Base-by-base conservation (phyloP, 2,329 filamentous ascomycete genomes). In the Fusarium subtropicale region DNA sequence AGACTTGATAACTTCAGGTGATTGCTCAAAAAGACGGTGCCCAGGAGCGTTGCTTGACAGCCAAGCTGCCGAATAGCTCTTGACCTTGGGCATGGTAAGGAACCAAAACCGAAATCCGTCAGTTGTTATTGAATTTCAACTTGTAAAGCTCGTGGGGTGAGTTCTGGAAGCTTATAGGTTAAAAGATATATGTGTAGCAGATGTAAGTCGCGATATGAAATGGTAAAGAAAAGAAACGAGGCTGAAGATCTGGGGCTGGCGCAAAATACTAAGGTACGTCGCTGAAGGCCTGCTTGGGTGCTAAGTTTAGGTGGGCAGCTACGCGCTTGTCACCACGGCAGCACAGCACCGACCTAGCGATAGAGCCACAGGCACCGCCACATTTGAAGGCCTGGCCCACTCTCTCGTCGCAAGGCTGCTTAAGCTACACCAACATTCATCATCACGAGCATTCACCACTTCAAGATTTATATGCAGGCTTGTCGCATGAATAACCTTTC, bases 21-120 rank as follows among this genome's bases (percentile, higher is more conserved):
- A 76, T 4, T 86, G 81, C 66, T 84, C 85, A 81, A 98, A 97
- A 74, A 98, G 85, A 60, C 90, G 86, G 78, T 92, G 90, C 66
- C 93, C 95, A 22, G 92, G 89, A 56, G 90, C 90, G 52, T 91
- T 91, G 75, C 90, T 88, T 67, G 90, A 90, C 59, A 99, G 90
- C 93, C 94, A 99, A 72, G 90, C 84, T 58, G 95, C 94, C 75
- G 93, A 94, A 80, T 94, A 95, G 79, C 89, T 90, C 77, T 92
- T 90, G 76, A 97, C 89, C 80, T 91, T 94, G 38, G 93, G 92
- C 95, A 97, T 97, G 62, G 77, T 64, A 51, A 61, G 36, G 55
- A 44, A 47, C 47, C 56, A 53, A 50, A 41, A 45, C 56, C 45
- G 33, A 42, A 60, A 46, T 59, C 47, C 24, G 59, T 51, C 45